Base-by-base conservation (phyloP, 2,329 filamentous ascomycete species). In the Penicillium oxalicum region DNA sequence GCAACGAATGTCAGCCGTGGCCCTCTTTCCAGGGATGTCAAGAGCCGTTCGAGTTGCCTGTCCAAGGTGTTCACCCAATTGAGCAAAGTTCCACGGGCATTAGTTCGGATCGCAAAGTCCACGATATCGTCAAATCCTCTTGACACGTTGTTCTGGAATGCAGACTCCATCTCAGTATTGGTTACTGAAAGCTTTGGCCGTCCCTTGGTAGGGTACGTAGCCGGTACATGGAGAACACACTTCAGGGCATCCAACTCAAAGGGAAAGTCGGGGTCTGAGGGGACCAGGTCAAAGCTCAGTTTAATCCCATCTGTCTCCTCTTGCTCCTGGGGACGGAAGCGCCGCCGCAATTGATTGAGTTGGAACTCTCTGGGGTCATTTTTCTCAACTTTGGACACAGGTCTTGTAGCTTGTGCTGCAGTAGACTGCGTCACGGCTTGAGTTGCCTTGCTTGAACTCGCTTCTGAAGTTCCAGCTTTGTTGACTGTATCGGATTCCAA, bases 251-350 rank as follows among this genome's bases (percentile, higher is more conserved):
- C 77, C 61, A 91, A 73, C 52, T 90, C 86, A 66, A 88, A 91
- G 0, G 88, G 86, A 60, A 93, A 91, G 61, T 93, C 88, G 0
- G 88, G 88, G 63, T 93, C 88, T 5, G 87, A 89, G 4, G 88
- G 88, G 9, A 70, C 71, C 52, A 93, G 70, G 44, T 75, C 80
- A 66, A 91, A 87, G 8, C 74, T 69, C 35, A 91, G 68, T 12
- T 78, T 75, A 0, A 79, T 81, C 3, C 74, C 74, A 42, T 78
- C 76, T 51, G 77, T 60, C 52, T 69, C 65, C 29, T 68, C 62
- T 39, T 63, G 65, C 54, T 79, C 75, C 41, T 69, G 65, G 9
- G 78, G 77, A 46, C 68, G 69, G 66, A 82, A 91, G 32, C 88
- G 79, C 54, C 81, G 80, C 59, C 81, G 77, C 52, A 91, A 70